Base-by-base conservation (phyloP, 768 basidiomycete genomes). In the Harrya chromipes region DNA sequence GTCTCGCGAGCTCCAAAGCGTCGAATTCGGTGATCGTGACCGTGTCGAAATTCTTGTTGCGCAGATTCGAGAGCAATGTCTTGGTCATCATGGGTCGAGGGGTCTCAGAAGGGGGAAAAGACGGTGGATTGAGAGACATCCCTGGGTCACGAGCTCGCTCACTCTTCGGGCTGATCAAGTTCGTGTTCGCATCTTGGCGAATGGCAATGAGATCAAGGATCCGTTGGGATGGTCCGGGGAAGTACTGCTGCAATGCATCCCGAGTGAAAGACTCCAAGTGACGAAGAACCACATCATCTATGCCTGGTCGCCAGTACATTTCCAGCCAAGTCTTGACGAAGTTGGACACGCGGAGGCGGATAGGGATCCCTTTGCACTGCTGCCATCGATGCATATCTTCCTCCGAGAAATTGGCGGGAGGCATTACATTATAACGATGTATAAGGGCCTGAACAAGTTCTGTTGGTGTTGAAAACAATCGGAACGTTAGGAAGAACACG, bases 291-390 rank as follows among this genome's bases (percentile, higher is more conserved):
- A 72, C 72, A 50, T 83, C 79, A 65, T 98, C 97, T 10, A 80
- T 74, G 1, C 78, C 77, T n/a, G 82, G 66, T 7, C 85, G 78
- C 94, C 95, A 98, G 68, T 95, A 85, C 54, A 76, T 74, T 66
- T 98, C 94, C 43, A 97, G 75, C 97, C 97, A 99, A 11, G 78
- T 77, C 74, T 94, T 97, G 72, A 98, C 80, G 63, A 97, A 84
- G 66, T 95, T 95, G 39, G 88, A 87, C 34, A 97, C 85, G 27
- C 97, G 82, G 47, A 97, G 71, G 36, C 95, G 87, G 35, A 98
- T 86, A 7, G 95, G 94, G 5, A 90, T 79, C 19, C 87, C 88
- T 71, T 97, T 97, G 44, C 79, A 75, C 57, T 92, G 86, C 60
- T 88, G 82, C 94, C 94, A 98, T 8, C 86, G 54, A 23, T 79